phyloP scores from a whole-genome alignment of 2,329 filamentous ascomycete species.

The Diaporthe ampelina region DNA sequence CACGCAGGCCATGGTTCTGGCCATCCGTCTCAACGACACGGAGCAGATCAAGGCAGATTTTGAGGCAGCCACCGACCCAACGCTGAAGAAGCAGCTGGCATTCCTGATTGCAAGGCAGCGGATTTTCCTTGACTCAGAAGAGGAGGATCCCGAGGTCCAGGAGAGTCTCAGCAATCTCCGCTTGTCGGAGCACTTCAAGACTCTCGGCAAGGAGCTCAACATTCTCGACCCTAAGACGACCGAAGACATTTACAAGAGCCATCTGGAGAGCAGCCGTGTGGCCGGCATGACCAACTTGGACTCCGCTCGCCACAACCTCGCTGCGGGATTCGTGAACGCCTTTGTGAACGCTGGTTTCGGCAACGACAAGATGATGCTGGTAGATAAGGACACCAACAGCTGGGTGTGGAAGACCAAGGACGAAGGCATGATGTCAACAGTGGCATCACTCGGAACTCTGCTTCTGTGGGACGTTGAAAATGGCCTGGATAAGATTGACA shows the following conservation, averaged over 20 bases:
- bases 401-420: constrained; percentile 99
- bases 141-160: constrained; percentile 80
- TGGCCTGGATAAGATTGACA: constrained; percentile 93
- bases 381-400: constrained; percentile 87
- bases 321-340: constrained; percentile 95
- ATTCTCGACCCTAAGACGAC: constrained; percentile 96
- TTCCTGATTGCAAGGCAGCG: constrained; percentile 94
- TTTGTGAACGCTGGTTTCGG: constrained; percentile 97
- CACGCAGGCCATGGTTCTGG: constrained; percentile 92
- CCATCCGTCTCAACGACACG: constrained; percentile 91
- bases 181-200: constrained; percentile 92
- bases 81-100: constrained; percentile 91
- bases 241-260: constrained; percentile 99
- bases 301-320: constrained; percentile 94
- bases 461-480: constrained; percentile 94
- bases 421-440: constrained; percentile 96
- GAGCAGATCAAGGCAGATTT: constrained; percentile 88
- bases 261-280: constrained; percentile 94
- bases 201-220: constrained; percentile 94
- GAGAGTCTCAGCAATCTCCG: constrained; percentile 91
- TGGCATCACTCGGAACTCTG: constrained; percentile 92
- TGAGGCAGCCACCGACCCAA: constrained; percentile 81
- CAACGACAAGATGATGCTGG: constrained; percentile 97
- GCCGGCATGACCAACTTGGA: constrained; percentile 95
- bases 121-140: constrained; percentile 81